phyloP scores from a whole-genome alignment of 2,329 filamentous ascomycete genomes.

The Fusarium camptoceras region DNA sequence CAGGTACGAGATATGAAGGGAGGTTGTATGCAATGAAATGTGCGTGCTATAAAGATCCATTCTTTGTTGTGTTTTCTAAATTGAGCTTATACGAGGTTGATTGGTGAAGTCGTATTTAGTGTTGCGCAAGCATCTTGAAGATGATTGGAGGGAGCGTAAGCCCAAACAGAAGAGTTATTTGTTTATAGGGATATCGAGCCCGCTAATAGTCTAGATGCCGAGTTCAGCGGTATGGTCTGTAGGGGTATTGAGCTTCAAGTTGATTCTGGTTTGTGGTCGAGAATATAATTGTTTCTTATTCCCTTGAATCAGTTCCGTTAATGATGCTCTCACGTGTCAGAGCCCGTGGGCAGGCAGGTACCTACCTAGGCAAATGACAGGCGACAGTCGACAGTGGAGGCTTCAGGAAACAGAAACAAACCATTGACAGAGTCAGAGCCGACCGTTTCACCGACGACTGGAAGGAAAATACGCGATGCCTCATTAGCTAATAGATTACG shows the following conservation, averaged over 20 bases:
- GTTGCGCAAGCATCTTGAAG: constrained; percentile 16
- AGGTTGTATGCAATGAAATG: background rate
- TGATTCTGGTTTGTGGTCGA: background rate
- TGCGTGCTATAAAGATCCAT: background rate
- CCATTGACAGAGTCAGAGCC: background rate
- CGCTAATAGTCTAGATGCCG: background rate
- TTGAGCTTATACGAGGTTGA: constrained; percentile 15
- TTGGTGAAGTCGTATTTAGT: constrained; percentile 22
- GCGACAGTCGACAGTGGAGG: background rate
- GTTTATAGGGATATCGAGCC: background rate
- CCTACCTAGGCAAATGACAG: background rate
- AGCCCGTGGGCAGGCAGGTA: background rate
- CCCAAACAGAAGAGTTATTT: background rate
- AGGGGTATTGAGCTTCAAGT: background rate
- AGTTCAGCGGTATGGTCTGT: background rate
- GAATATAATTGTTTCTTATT: background rate
- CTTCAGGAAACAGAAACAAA: constrained; percentile 18
- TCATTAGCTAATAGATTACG: background rate
- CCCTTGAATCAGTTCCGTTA: background rate
- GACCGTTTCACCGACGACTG: constrained; percentile 29
- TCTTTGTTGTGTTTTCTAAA: background rate
- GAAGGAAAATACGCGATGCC: constrained; percentile 26
- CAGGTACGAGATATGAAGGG: constrained; percentile 20
- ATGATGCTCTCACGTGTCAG: constrained; percentile 40
- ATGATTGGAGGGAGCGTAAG: constrained; percentile 19